Conservation (phyloP, 352 stramenopile genomes). For the Phytophthora quininea region DNA sequence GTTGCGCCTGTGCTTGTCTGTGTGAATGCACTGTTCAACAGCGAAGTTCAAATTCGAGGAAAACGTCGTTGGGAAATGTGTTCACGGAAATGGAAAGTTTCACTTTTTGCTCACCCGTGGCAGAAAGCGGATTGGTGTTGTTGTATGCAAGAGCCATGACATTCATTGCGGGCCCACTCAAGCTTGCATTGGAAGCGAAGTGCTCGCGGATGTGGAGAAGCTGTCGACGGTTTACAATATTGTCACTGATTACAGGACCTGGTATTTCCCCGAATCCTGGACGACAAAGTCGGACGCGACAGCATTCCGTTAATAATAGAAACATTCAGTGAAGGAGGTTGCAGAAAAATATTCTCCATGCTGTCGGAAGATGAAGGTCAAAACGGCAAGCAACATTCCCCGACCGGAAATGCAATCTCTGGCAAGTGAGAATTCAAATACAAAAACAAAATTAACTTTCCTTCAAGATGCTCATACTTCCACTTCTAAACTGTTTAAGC, state of each 20-base stretch:
- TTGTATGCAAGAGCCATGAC: neutral
- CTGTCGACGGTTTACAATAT: conserved; percentile 6
- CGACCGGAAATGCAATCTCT: too few species aligned
- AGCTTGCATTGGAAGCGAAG: conserved; percentile 4
- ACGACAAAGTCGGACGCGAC: neutral
- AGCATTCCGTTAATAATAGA: too few species aligned
- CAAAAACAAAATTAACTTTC: conserved; percentile 24
- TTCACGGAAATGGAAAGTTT: neutral
- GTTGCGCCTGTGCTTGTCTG: conserved; percentile 2
- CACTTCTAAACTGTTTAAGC: conserved; percentile 11
- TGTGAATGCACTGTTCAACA: conserved; percentile 4
- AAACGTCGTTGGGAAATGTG: conserved; percentile 2
- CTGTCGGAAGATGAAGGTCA: too few species aligned
- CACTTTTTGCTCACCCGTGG: conserved; percentile 11
- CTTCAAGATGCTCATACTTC: neutral
- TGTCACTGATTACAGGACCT: conserved; percentile 1
- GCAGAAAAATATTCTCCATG: too few species aligned
- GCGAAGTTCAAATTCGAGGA: conserved; percentile 1
- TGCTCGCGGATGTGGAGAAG: neutral
- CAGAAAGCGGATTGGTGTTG: neutral
- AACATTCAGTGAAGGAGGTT: too few species aligned
- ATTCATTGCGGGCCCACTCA: conserved; percentile 1
- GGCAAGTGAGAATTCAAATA: too few species aligned
- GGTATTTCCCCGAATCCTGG: neutral
- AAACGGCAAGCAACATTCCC: too few species aligned